Percentiles rank a stretch among this genome's conserved stretches.
Conservation (phyloP, 208 protist genomes). For the Tetramitus jugosus region DNA sequence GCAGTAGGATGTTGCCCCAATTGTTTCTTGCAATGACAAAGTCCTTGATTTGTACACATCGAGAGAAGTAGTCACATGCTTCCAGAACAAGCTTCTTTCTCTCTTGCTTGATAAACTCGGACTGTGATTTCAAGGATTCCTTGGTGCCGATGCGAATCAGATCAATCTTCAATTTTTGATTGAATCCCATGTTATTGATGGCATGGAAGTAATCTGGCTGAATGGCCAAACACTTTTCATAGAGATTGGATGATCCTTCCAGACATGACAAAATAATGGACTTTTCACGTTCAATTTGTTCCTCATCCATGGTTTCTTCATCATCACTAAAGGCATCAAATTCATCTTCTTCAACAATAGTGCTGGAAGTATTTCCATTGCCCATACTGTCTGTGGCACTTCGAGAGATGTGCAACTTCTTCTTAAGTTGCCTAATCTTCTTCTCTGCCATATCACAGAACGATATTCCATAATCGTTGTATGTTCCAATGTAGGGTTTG, state of each 20-base stretch:
- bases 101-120: neutral
- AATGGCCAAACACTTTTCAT: conserved; percentile 4
- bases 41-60: conserved; percentile 12
- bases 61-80: neutral
- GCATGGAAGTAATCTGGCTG: conserved; percentile 16
- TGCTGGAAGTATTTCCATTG: neutral
- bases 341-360: neutral
- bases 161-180: conserved; percentile 20
- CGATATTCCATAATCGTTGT: conserved; percentile 15
- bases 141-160: neutral
- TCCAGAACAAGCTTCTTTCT: neutral
- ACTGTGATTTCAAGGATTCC: neutral
- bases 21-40: conserved; percentile 22
- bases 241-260: neutral
- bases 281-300: neutral
- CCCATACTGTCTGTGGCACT: neutral
- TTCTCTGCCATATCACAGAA: conserved; percentile 14
- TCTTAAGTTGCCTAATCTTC: neutral
- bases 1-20: neutral
- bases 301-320: neutral
- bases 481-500: conserved; percentile 10
- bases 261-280: neutral
- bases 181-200: conserved; percentile 3
- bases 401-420: neutral
- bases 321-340: neutral